Base-by-base conservation (phyloP, 225 moss, liverwort and hornwort genomes). In the Bryum argenteum region DNA sequence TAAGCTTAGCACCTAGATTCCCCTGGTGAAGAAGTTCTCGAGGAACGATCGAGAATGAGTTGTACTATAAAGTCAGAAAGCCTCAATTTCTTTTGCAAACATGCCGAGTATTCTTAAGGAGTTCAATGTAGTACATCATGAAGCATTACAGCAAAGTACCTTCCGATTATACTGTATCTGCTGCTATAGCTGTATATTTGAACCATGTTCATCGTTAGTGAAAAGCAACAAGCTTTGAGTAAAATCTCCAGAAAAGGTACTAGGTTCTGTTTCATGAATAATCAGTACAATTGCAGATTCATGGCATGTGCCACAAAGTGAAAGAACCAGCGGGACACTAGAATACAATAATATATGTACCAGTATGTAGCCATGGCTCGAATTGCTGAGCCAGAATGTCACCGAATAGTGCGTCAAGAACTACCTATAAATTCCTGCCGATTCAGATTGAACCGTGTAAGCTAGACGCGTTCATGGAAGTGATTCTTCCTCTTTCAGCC, bases 361-460 rank as follows among this genome's bases (percentile, higher is more conserved):
- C 41, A 39, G 21, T 54, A 45, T 21, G 44, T 61, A 65, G 70
- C 59, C 16, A 64, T 67, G 73, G 43, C 63, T 69, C 77, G 71
- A 70, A 74, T 62, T 75, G 59, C 61, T 64, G 74, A 75, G 63
- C 71, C 67, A 71, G 72, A 75, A 77, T 80, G 67, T 86, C 77
- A 75, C 68, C 85, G 60, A 86, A 82, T 82, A 69, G 50, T 56
- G 63, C 15, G 43, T 63, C 6, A 9, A 77, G 21, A 47, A 64
- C 81, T 77, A 74, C 47, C 58, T 78, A 40, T 8, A 56, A 51
- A 73, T 23, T 65, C 66, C 61, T 65, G 60, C 10, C 38, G 48
- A 66, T 51, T 73, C 13, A 45, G 24, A 10, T 63, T 23, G 52
- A n/a, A 64, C 19, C 26, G 5, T 50, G 53, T 60, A 28, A 40